Conservation (phyloP, 768 basidiomycete species). For the Nidularia sp. region DNA sequence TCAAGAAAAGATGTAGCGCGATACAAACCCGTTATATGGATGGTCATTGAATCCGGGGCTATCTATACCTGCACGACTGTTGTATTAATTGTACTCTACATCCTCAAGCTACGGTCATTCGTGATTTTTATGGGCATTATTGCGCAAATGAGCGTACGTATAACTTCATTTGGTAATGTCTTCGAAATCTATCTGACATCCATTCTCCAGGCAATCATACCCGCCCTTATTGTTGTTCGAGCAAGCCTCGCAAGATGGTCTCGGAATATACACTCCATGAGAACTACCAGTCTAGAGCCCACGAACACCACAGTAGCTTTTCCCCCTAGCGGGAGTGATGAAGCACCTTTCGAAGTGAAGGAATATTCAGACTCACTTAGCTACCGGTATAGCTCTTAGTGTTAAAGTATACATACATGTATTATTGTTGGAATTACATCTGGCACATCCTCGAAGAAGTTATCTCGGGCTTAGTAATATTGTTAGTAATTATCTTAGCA, state of each 20-base stretch:
- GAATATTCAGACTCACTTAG: too few relatives aligned
- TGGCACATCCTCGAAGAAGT: too few relatives aligned
- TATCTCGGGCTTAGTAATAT: too few relatives aligned
- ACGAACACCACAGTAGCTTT: too few relatives aligned
- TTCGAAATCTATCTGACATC: neutral
- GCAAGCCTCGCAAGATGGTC: neutral
- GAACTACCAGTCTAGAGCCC: too few relatives aligned
- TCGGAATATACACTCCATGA: too few relatives aligned
- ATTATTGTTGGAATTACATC: too few relatives aligned
- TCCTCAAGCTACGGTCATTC: constrained; percentile 7
- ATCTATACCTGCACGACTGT: constrained; percentile 9
- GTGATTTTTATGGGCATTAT: constrained; percentile 6
- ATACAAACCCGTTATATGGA: constrained; percentile 5
- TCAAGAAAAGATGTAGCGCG: neutral
- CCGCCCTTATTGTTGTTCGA: neutral
- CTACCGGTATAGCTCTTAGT: too few relatives aligned
- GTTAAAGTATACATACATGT: too few relatives aligned
- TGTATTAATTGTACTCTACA: constrained; percentile 8
- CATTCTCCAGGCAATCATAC: neutral
- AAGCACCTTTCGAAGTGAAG: too few relatives aligned
- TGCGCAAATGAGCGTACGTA: constrained; percentile 10
- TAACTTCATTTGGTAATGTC: neutral
- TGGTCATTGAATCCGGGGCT: constrained; percentile 12
- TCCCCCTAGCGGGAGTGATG: too few relatives aligned
- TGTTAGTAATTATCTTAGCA: too few relatives aligned